These are phyloP conservation scores for Nitzschia inconspicua DNA, from an alignment of 108 stramenopile species.

Conservation along the genomic window DNA sequence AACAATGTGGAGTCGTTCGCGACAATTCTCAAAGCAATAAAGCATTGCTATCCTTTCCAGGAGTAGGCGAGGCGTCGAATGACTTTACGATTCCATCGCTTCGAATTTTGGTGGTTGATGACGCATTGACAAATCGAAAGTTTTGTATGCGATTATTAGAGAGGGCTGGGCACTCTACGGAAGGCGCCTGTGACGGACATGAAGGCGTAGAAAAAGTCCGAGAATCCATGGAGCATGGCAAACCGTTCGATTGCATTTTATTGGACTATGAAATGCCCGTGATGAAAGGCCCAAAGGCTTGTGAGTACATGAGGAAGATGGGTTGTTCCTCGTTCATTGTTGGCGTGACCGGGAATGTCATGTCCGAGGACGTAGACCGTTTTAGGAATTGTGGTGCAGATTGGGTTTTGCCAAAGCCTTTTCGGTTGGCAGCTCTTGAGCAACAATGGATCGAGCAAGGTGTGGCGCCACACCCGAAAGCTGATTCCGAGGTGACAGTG, in stretches of 20 bases:
- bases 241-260: slow-evolving; percentile 26
- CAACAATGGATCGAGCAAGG: slow-evolving; percentile 17
- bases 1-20: too few species aligned
- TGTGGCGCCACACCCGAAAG: neutral
- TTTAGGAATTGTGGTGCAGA: slow-evolving; percentile 35
- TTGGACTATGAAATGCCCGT: slow-evolving; percentile 47
- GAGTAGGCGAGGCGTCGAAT: too few species aligned
- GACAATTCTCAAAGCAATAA: too few species aligned
- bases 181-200: slow-evolving; percentile 34
- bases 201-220: slow-evolving; percentile 25
- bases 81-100: slow-evolving; percentile 9
- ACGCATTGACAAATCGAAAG: slow-evolving; percentile 33
- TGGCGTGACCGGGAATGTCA: slow-evolving; percentile 37
- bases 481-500: too few species aligned
- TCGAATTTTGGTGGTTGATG: slow-evolving; percentile 24
- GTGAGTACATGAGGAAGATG: slow-evolving; percentile 24
- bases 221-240: neutral
- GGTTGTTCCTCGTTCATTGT: slow-evolving; percentile 32
- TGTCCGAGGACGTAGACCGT: slow-evolving; percentile 34
- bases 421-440: slow-evolving; percentile 17
- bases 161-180: slow-evolving; percentile 27
- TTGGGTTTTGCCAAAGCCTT: slow-evolving; percentile 30
- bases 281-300: slow-evolving; percentile 37
- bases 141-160: slow-evolving; percentile 29
- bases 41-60: too few species aligned